Evolutionary conservation across 2,329 filamentous ascomycete species (phyloP).

Genomic region (Ascomycota sp.): DNA sequence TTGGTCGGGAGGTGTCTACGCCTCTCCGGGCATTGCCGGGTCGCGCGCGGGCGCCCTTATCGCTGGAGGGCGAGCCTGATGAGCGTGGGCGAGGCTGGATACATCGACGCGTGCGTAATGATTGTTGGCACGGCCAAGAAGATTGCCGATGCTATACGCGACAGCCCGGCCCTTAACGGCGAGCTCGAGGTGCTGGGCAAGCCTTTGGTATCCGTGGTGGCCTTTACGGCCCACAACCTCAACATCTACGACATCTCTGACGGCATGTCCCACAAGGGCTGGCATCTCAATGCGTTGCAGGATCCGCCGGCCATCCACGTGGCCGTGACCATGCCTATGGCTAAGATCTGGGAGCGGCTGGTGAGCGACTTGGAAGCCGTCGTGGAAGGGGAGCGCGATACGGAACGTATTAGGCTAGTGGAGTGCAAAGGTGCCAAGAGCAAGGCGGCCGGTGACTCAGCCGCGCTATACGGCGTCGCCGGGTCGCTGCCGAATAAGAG

Average conservation of each 20-base stretch:
- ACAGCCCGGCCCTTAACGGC: conserved; percentile 43
- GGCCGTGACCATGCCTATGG: conserved; percentile 76
- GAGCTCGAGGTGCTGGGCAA: conserved; percentile 68
- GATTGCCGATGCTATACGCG: conserved; percentile 53
- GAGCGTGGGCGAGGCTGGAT: conserved; percentile 70
- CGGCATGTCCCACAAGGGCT: conserved; percentile 63
- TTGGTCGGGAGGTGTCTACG: conserved; percentile 93
- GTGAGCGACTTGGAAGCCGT: conserved; percentile 50
- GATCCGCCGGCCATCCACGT: conserved; percentile 82
- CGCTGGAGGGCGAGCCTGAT: conserved; percentile 81
- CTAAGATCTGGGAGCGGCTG: conserved; percentile 60
- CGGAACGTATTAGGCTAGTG: conserved; percentile 50
- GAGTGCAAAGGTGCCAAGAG: conserved; percentile 47
- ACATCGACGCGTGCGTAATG: conserved; percentile 65
- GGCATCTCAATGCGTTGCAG: conserved; percentile 92
- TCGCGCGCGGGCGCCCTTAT: conserved; percentile 86
- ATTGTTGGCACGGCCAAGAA: conserved; percentile 79
- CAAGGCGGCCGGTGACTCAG: conserved; percentile 55
- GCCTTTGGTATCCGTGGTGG: conserved; percentile 76
- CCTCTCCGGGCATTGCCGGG: conserved; percentile 76
- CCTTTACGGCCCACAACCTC: conserved; percentile 66
- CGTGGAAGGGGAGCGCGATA: conserved; percentile 56
- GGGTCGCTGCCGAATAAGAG: conserved; percentile 91
- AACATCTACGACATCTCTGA: conserved; percentile 92
- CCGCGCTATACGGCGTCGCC: conserved; percentile 84